Evolutionary conservation across 202 grass and related monocot genomes (phyloP), one percentile per base, ranked within the genome.

Genomic region (Hordeum pubiflorum): DNA sequence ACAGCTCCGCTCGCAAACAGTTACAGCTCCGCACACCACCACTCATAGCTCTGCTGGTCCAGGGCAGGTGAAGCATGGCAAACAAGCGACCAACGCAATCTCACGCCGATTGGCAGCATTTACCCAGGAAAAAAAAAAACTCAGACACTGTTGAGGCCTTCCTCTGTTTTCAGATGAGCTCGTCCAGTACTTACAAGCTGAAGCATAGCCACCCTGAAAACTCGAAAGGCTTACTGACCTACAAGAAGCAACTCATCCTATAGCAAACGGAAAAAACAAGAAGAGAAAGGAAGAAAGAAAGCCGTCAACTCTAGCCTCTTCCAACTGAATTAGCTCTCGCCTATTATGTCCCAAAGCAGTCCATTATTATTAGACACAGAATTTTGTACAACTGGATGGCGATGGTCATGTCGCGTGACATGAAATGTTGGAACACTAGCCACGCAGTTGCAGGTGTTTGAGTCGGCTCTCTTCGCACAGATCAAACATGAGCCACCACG

Each of bases 391-490:
- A 11, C 86, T 15, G 29, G 7, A 60, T 7, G 27, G 33, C 6
- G 5, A 64, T 58, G 23, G 12, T 2, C n/a, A 24, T 1, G 44
- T 5, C 43, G 36, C 61, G 50, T 17, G 10, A 14, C 62, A 15
- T 22, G 15, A 54, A 62, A 75, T 55, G 22, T 26, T 34, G 40
- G 33, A 37, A 59, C 20, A 27, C 1, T 6, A 78, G 57, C 73
- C 58, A 50, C 39, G 73, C 6, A 21, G 46, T 48, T 26, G 66
- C 37, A 41, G 26, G 31, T 4, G 5, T 26, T 9, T 9, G 18
- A 67, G 32, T 73, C 46, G 57, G 58, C 87, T 85, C 43, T 72
- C 43, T 67, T 40, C 23, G 72, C 9, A 68, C 46, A 54, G 69
- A 65, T 59, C 46, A 80, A 75, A 72, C 9, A 7, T 40, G 61